Conservation (phyloP, 345 rosid species). For the Nephelium lappaceum region DNA sequence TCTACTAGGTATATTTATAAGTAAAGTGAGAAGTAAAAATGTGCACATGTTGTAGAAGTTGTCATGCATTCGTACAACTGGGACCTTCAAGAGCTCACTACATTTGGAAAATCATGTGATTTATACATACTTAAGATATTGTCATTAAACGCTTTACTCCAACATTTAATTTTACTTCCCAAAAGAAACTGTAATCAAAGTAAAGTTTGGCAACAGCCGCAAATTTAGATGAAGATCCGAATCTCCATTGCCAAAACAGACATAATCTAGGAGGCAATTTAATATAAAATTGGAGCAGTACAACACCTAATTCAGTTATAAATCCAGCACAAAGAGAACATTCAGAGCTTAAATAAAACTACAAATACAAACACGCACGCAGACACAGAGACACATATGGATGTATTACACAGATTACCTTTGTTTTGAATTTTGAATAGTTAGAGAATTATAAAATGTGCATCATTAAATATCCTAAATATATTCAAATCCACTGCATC, state of each 20-base stretch:
- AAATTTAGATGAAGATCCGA: background rate
- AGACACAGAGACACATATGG: background rate
- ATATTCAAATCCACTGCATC: background rate
- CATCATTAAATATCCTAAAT: background rate
- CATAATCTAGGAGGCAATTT: background rate
- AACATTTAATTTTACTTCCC: background rate
- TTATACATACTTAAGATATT: background rate
- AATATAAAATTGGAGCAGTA: background rate
- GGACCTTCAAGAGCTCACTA: no score
- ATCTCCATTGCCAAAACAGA: conserved; percentile 1
- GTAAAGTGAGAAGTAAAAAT: background rate
- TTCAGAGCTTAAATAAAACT: background rate
- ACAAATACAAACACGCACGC: background rate
- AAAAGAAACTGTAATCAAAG: conserved; percentile 6
- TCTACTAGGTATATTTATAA: background rate
- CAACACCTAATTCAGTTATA: background rate
- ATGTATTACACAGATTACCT: background rate
- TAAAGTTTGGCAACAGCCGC: background rate
- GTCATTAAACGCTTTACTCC: background rate
- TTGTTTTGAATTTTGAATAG: background rate
- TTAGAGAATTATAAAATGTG: background rate
- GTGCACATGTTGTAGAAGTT: conserved; percentile 5
- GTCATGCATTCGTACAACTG: background rate
- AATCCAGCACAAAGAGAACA: background rate
- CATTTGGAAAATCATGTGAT: background rate